Base-by-base conservation (phyloP, 2,329 filamentous ascomycete species). In the Cercospora sp. region DNA sequence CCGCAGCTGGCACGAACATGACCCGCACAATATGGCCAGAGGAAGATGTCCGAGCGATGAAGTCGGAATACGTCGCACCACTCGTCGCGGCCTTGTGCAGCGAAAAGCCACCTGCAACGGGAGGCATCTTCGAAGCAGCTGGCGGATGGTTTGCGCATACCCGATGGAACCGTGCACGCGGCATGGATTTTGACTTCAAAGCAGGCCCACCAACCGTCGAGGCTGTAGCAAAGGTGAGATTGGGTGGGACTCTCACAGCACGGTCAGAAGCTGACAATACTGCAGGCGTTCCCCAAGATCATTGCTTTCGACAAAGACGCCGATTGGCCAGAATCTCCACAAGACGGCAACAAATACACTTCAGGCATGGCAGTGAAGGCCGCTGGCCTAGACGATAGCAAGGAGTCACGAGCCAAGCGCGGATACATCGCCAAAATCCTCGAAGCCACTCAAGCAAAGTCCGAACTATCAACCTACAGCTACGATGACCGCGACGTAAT, bases 41-140 rank as follows among this genome's bases (percentile, higher is more conserved):
- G 81, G 94, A 97, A 83, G 88, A 97, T 82, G 93, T 98, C 13
- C 93, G 97, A 83, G 93, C 94, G 53, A 96, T 98, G 86, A 97
- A 97, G 88, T 94, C 94, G 66, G 94, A 97, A 77, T 97, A 96
- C 81, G 94, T 98, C 79, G 94, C 94, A 63, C 95, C 94, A 70
- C 83, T 98, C 36, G 93, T 98, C 60, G 89, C 94, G 63, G 88
- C 93, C 36, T 90, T 98, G 65, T 92, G 89, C 79, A 89, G 87
- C 20, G 94, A 98, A 82, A 91, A 91, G 81, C 89, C 93, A 60
- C 88, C 90, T 73, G 87, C 89, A 10, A 97, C 92, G 63, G 94
- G 94, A 71, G 89, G 89, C 57, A 86, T 98, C 60, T 98, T 92
- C 82, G 95, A 98, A 83, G 92, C 94, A 73, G 94, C 94, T 75